phyloP scores from a whole-genome alignment of 768 basidiomycete genomes.

The Leccinum pellstonianum region DNA sequence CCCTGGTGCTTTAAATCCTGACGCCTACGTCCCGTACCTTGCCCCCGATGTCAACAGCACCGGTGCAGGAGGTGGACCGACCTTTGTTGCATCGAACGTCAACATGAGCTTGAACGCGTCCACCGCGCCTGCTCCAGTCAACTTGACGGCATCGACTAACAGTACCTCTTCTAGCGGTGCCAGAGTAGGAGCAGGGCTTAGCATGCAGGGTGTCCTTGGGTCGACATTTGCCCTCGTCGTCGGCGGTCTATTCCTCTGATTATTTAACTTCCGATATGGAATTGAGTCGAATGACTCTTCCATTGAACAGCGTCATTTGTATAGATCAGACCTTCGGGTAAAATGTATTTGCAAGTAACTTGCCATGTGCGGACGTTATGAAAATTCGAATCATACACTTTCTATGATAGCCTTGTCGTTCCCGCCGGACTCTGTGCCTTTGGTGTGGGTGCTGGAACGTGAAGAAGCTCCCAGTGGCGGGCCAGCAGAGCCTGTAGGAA shows the following conservation, averaged over 20 bases:
- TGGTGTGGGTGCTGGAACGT: too few species aligned
- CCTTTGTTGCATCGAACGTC: constrained; percentile 36
- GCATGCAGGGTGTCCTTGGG: constrained; percentile 11
- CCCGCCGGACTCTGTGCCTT: too few species aligned
- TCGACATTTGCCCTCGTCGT: constrained; percentile 2
- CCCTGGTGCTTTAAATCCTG: constrained; percentile 45
- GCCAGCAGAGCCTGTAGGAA: too few species aligned
- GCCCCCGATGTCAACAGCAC: constrained; percentile 41
- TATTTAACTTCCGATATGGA: background rate
- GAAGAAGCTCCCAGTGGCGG: too few species aligned
- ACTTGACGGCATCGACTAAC: constrained; percentile 29
- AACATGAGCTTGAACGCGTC: constrained; percentile 36
- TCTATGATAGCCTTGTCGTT: too few species aligned
- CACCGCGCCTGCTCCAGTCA: constrained; percentile 38
- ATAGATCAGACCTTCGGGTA: background rate
- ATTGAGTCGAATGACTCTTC: background rate
- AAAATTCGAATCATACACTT: too few species aligned
- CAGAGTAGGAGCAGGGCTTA: background rate
- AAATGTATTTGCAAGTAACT: background rate
- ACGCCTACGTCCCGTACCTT: constrained; percentile 41
- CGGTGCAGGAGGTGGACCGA: constrained; percentile 44
- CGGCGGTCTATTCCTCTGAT: constrained; percentile 11
- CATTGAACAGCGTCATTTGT: background rate
- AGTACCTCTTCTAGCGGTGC: constrained; percentile 2
- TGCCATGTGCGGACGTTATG: background rate